Base-by-base conservation (phyloP, 345 rosid genomes). In the Garcia nutans region DNA sequence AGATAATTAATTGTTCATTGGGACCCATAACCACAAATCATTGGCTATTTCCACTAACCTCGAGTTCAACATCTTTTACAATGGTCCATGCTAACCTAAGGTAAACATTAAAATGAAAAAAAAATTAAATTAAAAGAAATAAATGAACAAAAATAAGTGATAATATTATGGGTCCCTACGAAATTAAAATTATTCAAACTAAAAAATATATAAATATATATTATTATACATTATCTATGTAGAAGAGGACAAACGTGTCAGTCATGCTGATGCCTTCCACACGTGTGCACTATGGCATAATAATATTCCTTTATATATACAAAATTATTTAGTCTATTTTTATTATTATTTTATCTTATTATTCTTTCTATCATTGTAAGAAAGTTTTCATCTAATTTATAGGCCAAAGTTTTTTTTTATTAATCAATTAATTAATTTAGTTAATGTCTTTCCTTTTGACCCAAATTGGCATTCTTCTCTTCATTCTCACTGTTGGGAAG, bases 401-500 rank as follows among this genome's bases (percentile, higher is more conserved):
- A 47, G 33, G 19, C 41, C 41, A 16, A 31, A 13, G 33, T 65
- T 65, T n/a, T 10, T 28, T 28, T 28, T 28, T 28, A 2, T 28
- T 28, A 28, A 1, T 28, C 31, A 28, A 28, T 28, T 28, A 28
- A 28, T 28, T 28, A 28, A 28, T 28, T 28, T 28, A 28, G 31
- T 28, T 28, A 28, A 28, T 28, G 31, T 28, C 23, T 54, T 33
- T 13, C 8, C 88, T 82, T 82, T 88, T 86, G 75, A 96, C 90
- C 97, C 99, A 87, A 77, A 93, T 79, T 24, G 98, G 98, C 95
- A 93, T 77, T 76, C 88, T 87, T 71, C 86, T 89, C 88, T 90
- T 93, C 97, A 92, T 86, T 82, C 97, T 89, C 33, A 89, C 98
- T 1, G 97, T 96, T 5, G 99, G 99, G 70, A 96, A 96, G 82